phyloP scores from a whole-genome alignment of 2,329 filamentous ascomycete species.

The Paraconiothyrium sp. region DNA sequence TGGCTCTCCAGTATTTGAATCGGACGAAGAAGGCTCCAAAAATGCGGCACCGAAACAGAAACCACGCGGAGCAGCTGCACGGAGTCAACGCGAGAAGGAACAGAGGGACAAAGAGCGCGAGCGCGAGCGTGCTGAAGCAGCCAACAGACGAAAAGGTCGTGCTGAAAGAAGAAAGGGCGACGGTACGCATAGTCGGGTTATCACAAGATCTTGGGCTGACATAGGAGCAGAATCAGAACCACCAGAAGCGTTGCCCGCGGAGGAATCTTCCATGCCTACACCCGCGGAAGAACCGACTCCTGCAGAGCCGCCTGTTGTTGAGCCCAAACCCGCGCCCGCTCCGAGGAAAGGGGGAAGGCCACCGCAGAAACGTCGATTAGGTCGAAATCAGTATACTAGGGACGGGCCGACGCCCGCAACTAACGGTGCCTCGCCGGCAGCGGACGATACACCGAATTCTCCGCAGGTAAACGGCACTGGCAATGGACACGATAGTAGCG shows the following conservation, averaged over 20 bases:
- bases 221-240: constrained; percentile 39
- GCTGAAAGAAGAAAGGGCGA: constrained; percentile 83
- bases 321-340: constrained; percentile 39
- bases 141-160: constrained; percentile 81
- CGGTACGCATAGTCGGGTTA: constrained; percentile 63
- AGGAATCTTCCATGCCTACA: constrained; percentile 38
- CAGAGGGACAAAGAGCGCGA: constrained; percentile 75
- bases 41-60: constrained; percentile 56
- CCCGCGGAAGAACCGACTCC: constrained; percentile 35
- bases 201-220: constrained; percentile 36
- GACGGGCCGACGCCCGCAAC: constrained; percentile 42
- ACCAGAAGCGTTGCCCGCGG: constrained; percentile 35
- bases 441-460: constrained; percentile 40
- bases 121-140: constrained; percentile 75
- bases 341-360: constrained; percentile 47
- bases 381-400: constrained; percentile 51
- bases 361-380: constrained; percentile 45
- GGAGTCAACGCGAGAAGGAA: constrained; percentile 67
- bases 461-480: constrained; percentile 45
- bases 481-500: constrained; percentile 61
- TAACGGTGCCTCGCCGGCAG: constrained; percentile 46
- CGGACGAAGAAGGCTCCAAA: constrained; percentile 72
- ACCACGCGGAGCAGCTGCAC: constrained; percentile 56
- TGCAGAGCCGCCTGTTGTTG: constrained; percentile 36
- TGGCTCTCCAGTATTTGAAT: constrained; percentile 67